Percentiles rank a stretch among this genome's conserved stretches.
Conservation (phyloP, 164 flowering plant species). For the Nymphaea thermarum region DNA sequence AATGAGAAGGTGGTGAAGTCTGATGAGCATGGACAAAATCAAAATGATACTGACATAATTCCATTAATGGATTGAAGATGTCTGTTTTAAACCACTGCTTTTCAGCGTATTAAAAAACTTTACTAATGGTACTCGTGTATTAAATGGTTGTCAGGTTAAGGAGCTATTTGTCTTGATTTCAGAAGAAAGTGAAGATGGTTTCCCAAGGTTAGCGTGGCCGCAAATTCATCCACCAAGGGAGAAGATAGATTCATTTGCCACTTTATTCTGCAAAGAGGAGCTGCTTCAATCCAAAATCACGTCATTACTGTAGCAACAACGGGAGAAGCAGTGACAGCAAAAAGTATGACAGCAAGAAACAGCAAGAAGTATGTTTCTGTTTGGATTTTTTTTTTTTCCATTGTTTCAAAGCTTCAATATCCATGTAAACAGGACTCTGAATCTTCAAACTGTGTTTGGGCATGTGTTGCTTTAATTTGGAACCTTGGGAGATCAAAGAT, state of each 20-base stretch:
- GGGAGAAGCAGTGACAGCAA: background rate
- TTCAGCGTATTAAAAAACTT: background rate
- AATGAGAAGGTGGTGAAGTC: too few relatives aligned
- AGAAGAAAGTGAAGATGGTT: background rate
- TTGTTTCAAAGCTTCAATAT: background rate
- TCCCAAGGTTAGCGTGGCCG: background rate
- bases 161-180: background rate
- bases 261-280: background rate
- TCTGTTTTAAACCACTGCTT: background rate
- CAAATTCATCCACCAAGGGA: background rate
- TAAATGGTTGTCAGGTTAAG: background rate
- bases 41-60: background rate
- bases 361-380: background rate
- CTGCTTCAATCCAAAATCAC: background rate
- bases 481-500: background rate
- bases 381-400: too few relatives aligned
- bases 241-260: background rate
- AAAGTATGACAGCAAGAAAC: too few relatives aligned
- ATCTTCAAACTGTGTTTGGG: background rate
- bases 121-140: background rate
- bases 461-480: background rate
- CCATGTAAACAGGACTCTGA: background rate
- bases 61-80: background rate
- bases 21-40: slow-evolving; percentile 11
- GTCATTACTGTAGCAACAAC: background rate